phyloP scores from a whole-genome alignment of 768 basidiomycete genomes.

The Pulveroboletus sp. region DNA sequence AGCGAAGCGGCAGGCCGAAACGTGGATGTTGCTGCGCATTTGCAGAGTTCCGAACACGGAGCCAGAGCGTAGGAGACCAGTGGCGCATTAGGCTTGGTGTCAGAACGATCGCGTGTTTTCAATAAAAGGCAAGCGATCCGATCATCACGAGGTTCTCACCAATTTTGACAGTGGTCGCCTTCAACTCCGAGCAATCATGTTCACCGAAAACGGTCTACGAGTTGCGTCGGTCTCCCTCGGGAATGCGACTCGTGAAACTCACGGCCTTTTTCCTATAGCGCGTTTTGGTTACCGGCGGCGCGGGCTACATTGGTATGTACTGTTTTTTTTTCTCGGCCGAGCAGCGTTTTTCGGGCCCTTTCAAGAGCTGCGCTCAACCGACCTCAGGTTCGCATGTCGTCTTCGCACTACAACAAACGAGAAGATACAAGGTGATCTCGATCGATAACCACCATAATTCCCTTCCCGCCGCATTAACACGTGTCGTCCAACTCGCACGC shows the following conservation, averaged over 20 bases:
- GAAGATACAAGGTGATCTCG: slow-evolving; percentile 87
- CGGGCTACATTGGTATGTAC: slow-evolving; percentile 80
- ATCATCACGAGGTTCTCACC: slow-evolving; percentile 1
- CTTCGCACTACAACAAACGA: slow-evolving; percentile 77
- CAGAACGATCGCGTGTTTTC: slow-evolving; percentile 15
- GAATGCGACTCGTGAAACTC: slow-evolving; percentile 3
- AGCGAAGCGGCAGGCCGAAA: too few species aligned
- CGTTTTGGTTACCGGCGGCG: slow-evolving; percentile 73
- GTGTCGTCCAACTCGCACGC: slow-evolving; percentile 77
- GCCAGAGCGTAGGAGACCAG: too few species aligned
- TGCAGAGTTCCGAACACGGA: too few species aligned
- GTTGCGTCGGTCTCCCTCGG: slow-evolving; percentile 35
- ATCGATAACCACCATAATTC: slow-evolving; percentile 97
- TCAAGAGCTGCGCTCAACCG: slow-evolving; percentile 8
- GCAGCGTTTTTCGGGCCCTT: background rate
- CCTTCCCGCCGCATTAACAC: slow-evolving; percentile 63
- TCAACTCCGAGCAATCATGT: slow-evolving; percentile 20
- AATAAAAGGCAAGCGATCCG: slow-evolving; percentile 5
- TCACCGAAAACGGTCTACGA: slow-evolving; percentile 38
- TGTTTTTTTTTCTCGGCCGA: background rate
- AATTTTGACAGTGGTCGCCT: background rate
- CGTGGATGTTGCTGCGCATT: too few species aligned
- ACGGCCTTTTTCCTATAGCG: slow-evolving; percentile 38
- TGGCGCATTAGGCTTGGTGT: too few species aligned
- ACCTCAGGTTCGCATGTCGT: slow-evolving; percentile 87